These are phyloP conservation scores for Theobroma cacao DNA, from an alignment of 345 rosid genomes.

Conservation along the genomic window DNA sequence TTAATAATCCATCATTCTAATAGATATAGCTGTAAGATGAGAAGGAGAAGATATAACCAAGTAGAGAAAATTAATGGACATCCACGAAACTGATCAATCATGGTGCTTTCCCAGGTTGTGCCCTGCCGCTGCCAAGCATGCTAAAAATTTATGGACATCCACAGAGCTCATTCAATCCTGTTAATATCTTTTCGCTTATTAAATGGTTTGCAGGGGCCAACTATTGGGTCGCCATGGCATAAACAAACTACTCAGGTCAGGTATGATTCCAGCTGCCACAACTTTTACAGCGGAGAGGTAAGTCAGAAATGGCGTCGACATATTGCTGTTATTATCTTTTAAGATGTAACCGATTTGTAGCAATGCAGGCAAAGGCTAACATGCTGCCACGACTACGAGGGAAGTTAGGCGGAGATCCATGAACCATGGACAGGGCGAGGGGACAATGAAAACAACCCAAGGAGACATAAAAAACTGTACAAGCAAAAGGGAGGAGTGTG, in stretches of 20 bases:
- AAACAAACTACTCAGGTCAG: not conserved
- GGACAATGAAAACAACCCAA: slow-evolving; percentile 41
- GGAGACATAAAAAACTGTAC: slow-evolving; percentile 47
- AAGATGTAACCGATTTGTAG: not conserved
- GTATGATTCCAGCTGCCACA: not conserved
- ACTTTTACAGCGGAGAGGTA: not conserved
- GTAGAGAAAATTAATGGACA: not conserved
- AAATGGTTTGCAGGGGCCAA: not conserved
- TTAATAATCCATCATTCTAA: not conserved
- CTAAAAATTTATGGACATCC: not conserved
- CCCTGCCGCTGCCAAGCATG: not conserved
- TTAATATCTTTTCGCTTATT: not conserved
- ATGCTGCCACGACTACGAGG: slow-evolving; percentile 33
- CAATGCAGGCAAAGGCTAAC: slow-evolving; percentile 31
- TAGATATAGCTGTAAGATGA: not conserved
- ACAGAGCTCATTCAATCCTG: not conserved
- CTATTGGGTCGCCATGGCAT: not conserved
- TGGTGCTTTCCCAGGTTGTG: not conserved
- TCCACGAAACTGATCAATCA: not conserved
- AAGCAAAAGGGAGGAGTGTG: slow-evolving; percentile 23
- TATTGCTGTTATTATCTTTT: not conserved
- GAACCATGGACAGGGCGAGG: slow-evolving; percentile 29
- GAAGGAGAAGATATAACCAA: not conserved
- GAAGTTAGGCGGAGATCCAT: slow-evolving; percentile 31
- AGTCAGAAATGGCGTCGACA: not conserved